These are phyloP conservation scores for Penicillium brevicompactum DNA, from an alignment of 2,329 filamentous ascomycete species.

Conservation along the genomic window DNA sequence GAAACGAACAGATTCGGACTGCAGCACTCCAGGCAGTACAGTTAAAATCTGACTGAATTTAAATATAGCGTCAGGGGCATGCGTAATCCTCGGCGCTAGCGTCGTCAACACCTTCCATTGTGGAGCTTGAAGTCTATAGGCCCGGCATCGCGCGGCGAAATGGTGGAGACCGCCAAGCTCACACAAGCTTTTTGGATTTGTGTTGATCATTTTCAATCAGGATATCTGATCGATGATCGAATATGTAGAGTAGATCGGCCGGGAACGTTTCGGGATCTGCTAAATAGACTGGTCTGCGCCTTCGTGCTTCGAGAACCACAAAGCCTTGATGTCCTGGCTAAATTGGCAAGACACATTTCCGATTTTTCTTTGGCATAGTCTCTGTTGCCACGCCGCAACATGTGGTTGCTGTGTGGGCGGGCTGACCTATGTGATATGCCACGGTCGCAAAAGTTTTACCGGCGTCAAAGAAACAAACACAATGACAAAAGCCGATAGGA, in stretches of 20 bases:
- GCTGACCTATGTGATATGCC: too few species aligned
- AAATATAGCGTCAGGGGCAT: conserved; percentile 19
- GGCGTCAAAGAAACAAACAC: too few species aligned
- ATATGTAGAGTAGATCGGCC: background rate
- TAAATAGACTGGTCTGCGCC: too few species aligned
- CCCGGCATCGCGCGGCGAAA: conserved; percentile 3
- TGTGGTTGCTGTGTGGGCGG: too few species aligned
- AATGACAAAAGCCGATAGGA: too few species aligned
- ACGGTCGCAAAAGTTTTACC: too few species aligned
- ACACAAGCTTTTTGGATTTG: conserved; percentile 20
- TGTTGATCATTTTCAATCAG: conserved; percentile 2
- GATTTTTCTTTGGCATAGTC: too few species aligned
- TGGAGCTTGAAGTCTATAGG: conserved; percentile 5
- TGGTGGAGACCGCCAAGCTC: conserved; percentile 18
- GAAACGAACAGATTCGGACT: background rate
- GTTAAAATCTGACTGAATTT: conserved; percentile 5
- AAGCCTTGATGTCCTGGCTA: too few species aligned
- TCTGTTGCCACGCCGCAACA: too few species aligned
- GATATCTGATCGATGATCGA: background rate
- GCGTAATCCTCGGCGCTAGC: conserved; percentile 28
- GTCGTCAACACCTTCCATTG: conserved; percentile 24
- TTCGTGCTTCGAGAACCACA: too few species aligned
- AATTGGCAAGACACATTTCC: too few species aligned
- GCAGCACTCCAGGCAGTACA: background rate
- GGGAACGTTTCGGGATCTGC: too few species aligned